Evolutionary conservation across 1,284 basidiomycete species (phyloP).

Genomic region (Cronartium quercuum): DNA sequence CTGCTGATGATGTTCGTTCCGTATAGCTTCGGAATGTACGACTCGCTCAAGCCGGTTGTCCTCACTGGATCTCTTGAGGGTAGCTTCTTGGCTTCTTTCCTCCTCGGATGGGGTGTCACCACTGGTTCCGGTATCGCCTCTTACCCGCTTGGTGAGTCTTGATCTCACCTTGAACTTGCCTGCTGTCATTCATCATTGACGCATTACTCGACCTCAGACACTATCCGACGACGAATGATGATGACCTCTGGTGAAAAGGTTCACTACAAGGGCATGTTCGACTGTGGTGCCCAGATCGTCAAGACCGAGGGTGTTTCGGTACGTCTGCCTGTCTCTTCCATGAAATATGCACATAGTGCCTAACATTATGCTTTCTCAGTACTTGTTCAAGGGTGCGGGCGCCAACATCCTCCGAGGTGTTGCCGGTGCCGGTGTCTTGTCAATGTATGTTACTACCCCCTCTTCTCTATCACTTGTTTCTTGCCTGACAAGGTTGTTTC

Average conservation of each 20-base stretch:
- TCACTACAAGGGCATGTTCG: conserved; percentile 56
- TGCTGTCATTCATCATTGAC: conserved; percentile 47
- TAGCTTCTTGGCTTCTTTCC: conserved; percentile 83
- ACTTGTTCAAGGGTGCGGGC: conserved; percentile 59
- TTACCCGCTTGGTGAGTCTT: conserved; percentile 89
- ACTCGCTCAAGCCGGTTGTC: conserved; percentile 67
- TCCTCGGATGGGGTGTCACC: conserved; percentile 64
- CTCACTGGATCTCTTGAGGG: conserved; percentile 80
- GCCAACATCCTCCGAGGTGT: conserved; percentile 98
- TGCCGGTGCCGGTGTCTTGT: conserved; percentile 93
- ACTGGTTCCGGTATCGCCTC: conserved; percentile 91
- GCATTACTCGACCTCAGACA: conserved; percentile 1
- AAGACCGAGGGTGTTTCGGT: conserved; percentile 66
- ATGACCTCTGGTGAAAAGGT: conserved; percentile 57
- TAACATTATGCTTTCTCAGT: conserved; percentile 2
- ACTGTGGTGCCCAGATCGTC: conserved; percentile 65
- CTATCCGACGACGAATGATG: conserved; percentile 51
- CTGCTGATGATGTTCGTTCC: not conserved
- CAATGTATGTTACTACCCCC: conserved; percentile 59
- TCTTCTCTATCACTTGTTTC: not conserved
- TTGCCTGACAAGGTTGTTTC: not conserved
- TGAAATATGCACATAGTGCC: not conserved
- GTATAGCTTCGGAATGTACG: conserved; percentile 33
- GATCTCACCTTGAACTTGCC: conserved; percentile 50
- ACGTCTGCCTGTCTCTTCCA: conserved; percentile 51